phyloP scores from a whole-genome alignment of 352 stramenopile species.

The Globisporangium perplexum region DNA sequence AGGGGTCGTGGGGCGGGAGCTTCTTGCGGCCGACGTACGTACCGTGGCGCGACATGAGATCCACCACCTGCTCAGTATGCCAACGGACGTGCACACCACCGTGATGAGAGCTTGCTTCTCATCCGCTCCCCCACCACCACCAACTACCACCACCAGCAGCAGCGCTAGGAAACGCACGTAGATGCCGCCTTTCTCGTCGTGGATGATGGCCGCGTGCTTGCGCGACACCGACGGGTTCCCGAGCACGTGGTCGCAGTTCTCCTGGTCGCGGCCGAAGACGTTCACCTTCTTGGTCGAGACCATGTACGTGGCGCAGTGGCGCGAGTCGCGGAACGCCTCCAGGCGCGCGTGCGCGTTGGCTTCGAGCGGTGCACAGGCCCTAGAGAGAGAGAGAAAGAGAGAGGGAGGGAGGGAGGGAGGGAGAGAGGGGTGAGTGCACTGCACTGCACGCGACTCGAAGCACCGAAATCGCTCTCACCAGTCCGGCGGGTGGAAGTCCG shows the following conservation, averaged over 20 bases:
- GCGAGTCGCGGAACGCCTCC: slow-evolving; percentile 68
- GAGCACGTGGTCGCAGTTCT: slow-evolving; percentile 82
- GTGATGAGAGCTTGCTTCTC: no score
- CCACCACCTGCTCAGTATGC: slow-evolving; percentile 60
- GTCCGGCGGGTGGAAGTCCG: slow-evolving; percentile 70
- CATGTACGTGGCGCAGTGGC: slow-evolving; percentile 84
- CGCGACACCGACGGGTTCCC: slow-evolving; percentile 83
- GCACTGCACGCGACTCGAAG: neutral
- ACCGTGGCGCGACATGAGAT: slow-evolving; percentile 86
- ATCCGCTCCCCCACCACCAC: no score
- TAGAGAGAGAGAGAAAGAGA: slow-evolving; percentile 10
- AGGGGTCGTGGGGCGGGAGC: slow-evolving; percentile 80
- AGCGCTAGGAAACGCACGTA: slow-evolving; percentile 43
- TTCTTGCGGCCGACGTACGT: slow-evolving; percentile 83
- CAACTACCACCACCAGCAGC: no score
- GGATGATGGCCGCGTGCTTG: slow-evolving; percentile 84
- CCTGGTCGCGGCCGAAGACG: slow-evolving; percentile 80
- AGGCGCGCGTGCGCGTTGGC: slow-evolving; percentile 62
- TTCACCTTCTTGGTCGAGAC: slow-evolving; percentile 78
- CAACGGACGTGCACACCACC: neutral
- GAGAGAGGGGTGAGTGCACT: no score
- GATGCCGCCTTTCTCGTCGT: slow-evolving; percentile 73
- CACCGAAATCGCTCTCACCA: slow-evolving; percentile 27
- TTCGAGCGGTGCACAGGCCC: slow-evolving; percentile 62
- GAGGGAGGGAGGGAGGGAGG: no score